Conservation (phyloP, 2,329 filamentous ascomycete species). For the Colletotrichum costaricense region DNA sequence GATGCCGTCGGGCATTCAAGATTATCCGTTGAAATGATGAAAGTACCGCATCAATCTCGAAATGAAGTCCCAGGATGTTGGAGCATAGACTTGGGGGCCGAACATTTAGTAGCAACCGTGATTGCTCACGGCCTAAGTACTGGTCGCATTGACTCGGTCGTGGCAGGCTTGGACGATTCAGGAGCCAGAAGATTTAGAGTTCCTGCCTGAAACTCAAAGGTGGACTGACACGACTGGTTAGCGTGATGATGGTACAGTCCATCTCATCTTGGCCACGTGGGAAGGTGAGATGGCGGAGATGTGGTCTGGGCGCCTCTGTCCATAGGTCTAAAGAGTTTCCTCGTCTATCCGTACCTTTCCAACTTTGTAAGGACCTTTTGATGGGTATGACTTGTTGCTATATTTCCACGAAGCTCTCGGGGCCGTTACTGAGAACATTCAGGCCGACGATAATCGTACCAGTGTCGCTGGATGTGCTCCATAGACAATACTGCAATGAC, state of each 20-base stretch:
- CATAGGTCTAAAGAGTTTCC: not conserved
- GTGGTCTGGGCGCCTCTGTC: not conserved
- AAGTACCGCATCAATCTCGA: constrained; percentile 8
- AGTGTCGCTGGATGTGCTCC: not conserved
- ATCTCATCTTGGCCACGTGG: constrained; percentile 34
- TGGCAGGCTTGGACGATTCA: not conserved
- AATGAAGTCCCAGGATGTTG: constrained; percentile 11
- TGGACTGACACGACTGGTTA: not conserved
- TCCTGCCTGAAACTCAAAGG: constrained; percentile 28
- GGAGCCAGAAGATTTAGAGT: constrained; percentile 21
- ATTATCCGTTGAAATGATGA: not conserved
- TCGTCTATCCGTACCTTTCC: not conserved
- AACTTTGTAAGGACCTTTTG: too few species aligned
- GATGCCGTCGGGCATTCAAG: not conserved
- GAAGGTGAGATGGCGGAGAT: constrained; percentile 27
- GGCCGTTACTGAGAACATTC: not conserved
- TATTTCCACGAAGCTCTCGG: not conserved
- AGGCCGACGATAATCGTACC: not conserved
- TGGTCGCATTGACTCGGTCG: constrained; percentile 25
- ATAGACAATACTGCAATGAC: not conserved
- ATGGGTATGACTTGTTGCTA: not conserved
- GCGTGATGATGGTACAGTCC: constrained; percentile 15
- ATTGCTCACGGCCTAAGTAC: not conserved
- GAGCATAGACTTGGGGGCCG: not conserved
- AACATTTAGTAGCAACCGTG: constrained; percentile 9